These are phyloP conservation scores for Pseudoneurospora amorphoporcata DNA, from an alignment of 495 filamentous ascomycete genomes.

Conservation along the genomic window DNA sequence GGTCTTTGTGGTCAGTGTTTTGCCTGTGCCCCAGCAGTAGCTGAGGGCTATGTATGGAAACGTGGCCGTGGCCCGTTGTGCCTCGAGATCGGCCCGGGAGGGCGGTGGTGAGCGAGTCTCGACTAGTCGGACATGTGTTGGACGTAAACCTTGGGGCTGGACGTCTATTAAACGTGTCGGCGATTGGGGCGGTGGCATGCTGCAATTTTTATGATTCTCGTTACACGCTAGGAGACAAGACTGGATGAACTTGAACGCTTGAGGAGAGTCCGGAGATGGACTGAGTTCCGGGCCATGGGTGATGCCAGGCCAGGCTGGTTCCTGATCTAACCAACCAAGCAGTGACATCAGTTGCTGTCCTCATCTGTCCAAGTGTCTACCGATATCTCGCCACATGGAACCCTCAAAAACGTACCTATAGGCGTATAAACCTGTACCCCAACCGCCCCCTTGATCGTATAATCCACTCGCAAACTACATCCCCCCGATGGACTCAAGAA, in stretches of 20 bases:
- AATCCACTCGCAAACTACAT: background rate
- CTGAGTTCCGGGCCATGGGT: background rate
- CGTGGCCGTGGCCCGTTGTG: no score
- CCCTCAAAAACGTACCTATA: background rate
- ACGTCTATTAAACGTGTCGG: background rate
- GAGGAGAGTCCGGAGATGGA: background rate
- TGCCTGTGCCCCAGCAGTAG: conserved; percentile 2
- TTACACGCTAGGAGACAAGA: background rate
- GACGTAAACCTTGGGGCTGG: background rate
- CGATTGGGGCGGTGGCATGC: background rate
- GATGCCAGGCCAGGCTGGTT: background rate
- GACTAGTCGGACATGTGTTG: background rate
- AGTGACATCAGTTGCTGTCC: background rate
- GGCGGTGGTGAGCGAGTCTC: background rate
- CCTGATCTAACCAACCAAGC: background rate
- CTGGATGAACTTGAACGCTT: background rate
- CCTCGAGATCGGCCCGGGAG: background rate
- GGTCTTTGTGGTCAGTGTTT: background rate
- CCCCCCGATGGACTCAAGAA: background rate
- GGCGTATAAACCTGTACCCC: background rate
- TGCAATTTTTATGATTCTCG: background rate
- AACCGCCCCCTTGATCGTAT: background rate
- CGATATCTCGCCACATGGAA: background rate
- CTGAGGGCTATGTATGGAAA: background rate
- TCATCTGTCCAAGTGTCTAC: background rate